These are phyloP conservation scores for Penicillium ucsense DNA, from an alignment of 495 filamentous ascomycete species.

Conservation along the genomic window DNA sequence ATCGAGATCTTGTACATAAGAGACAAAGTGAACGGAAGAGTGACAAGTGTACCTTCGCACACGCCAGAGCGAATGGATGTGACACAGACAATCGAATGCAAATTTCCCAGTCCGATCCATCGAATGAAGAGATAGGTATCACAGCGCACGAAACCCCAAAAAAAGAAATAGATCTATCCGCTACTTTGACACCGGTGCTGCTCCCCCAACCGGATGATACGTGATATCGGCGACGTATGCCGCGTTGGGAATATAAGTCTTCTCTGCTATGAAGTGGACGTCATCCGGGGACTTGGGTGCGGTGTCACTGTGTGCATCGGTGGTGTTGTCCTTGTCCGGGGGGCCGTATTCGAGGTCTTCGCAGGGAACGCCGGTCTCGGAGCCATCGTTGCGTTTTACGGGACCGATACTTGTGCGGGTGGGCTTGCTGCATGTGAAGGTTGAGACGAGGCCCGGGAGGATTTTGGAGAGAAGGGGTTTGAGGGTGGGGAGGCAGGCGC, in stretches of 20 bases:
- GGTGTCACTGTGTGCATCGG: no score
- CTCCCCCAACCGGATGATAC: neutral
- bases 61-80: no score
- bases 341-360: constrained; percentile 25
- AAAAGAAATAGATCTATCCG: neutral
- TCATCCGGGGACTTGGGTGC: constrained; percentile 1
- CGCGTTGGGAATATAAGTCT: neutral
- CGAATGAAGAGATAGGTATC: neutral
- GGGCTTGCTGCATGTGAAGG: constrained; percentile 13
- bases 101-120: no score
- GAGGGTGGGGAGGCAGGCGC: constrained; percentile 77
- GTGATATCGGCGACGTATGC: constrained; percentile 2
- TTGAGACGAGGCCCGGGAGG: constrained; percentile 24
- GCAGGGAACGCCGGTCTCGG: constrained; percentile 20
- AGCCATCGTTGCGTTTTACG: constrained; percentile 25
- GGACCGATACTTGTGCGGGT: constrained; percentile 6
- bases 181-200: neutral
- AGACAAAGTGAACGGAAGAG: no score
- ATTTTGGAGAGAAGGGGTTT: constrained; percentile 60
- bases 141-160: neutral
- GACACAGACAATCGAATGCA: no score
- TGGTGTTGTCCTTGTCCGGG: no score
- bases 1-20: no score
- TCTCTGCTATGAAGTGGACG: constrained; percentile 1
- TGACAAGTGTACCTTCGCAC: no score